phyloP scores from a whole-genome alignment of 805 yeast genomes.

The Lachancea thermotolerans region DNA sequence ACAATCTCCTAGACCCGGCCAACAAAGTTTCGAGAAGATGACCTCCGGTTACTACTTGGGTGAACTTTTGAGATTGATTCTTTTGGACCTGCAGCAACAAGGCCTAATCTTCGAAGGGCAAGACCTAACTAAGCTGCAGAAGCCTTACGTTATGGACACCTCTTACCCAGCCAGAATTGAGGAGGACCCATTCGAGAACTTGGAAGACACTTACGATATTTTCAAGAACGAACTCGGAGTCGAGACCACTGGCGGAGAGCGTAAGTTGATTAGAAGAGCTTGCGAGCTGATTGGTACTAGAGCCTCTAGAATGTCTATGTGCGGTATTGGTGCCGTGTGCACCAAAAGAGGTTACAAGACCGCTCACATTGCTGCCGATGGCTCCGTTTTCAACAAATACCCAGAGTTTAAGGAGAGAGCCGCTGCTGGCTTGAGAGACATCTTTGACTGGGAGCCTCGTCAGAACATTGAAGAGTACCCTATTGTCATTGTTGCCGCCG shows the following conservation, averaged over 20 bases:
- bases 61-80: constrained; percentile 74
- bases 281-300: constrained; percentile 88
- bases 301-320: constrained; percentile 84
- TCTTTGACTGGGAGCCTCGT: constrained; percentile 65
- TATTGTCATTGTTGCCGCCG: constrained; percentile 81
- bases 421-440: constrained; percentile 79
- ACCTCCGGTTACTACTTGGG: constrained; percentile 95
- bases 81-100: constrained; percentile 62
- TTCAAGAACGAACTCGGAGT: constrained; percentile 56
- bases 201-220: constrained; percentile 64
- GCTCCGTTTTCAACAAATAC: constrained; percentile 90
- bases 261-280: constrained; percentile 72
- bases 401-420: constrained; percentile 89
- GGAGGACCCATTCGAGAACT: constrained; percentile 80
- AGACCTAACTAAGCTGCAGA: constrained; percentile 54
- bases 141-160: constrained; percentile 76
- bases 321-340: constrained; percentile 94
- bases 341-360: constrained; percentile 71
- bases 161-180: constrained; percentile 83
- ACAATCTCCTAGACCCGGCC: constrained; percentile 92
- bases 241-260: constrained; percentile 65
- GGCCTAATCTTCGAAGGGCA: constrained; percentile 65
- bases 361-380: constrained; percentile 94
- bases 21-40: constrained; percentile 95
- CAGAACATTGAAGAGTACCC: constrained; percentile 53